Percentiles rank a stretch among this genome's conserved stretches.
Evolutionary conservation across 345 rosid genomes (phyloP).

Genomic region (Microcos paniculata): DNA sequence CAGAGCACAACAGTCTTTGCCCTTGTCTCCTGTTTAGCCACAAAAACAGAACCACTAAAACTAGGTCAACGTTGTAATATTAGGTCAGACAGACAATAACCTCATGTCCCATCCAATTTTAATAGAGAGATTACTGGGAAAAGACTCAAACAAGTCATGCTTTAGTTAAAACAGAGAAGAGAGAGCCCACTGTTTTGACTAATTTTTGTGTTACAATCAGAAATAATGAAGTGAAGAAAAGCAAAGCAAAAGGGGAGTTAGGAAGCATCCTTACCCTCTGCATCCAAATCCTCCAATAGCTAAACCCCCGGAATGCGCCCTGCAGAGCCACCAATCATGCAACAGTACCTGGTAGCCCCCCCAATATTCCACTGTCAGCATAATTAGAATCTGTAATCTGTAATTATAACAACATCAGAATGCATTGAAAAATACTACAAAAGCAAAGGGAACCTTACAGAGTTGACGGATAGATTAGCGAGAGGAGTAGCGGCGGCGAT

Average conservation of each 20-base stretch:
- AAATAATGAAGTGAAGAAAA: background rate
- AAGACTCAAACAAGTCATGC: no score
- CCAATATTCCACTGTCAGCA: no score
- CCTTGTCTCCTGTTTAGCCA: slow-evolving; percentile 27
- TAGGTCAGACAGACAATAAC: background rate
- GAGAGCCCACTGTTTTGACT: no score
- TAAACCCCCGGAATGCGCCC: slow-evolving; percentile 5
- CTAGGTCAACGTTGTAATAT: background rate
- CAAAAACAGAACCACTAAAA: background rate
- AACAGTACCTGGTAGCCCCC: slow-evolving; percentile 12
- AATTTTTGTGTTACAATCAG: background rate
- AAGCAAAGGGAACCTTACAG: background rate
- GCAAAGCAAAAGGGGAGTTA: background rate
- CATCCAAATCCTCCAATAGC: slow-evolving; percentile 18
- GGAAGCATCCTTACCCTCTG: background rate
- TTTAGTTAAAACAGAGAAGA: no score
- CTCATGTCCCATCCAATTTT: no score
- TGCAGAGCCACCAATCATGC: slow-evolving; percentile 22
- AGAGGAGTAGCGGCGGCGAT: slow-evolving; percentile 3
- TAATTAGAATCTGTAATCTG: background rate
- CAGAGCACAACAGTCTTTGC: slow-evolving; percentile 38
- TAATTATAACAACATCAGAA: background rate
- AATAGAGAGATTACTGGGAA: no score
- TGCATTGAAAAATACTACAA: background rate
- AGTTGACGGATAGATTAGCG: slow-evolving; percentile 10